Conservation (phyloP, 495 filamentous ascomycete species). For the Podospora tetraspora region DNA sequence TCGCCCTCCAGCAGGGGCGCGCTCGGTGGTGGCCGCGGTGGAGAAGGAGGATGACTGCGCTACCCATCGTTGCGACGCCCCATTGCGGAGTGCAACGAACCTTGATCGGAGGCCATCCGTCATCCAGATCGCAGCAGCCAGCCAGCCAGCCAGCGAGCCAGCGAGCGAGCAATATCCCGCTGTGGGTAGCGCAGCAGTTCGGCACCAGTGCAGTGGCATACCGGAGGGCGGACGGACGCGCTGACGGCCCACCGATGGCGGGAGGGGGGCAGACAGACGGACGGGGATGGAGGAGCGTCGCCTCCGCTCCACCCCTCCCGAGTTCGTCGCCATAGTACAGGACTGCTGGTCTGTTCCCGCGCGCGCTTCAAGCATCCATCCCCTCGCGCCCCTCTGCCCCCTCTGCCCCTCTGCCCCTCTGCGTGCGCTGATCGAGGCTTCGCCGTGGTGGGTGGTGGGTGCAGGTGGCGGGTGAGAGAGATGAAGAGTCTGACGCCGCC, state of each 20-base stretch:
- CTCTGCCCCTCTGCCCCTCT: neutral
- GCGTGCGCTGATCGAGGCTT: neutral
- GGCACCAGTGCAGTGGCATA: conserved; percentile 7
- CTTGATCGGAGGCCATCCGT: neutral
- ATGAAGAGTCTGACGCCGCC: conserved; percentile 20
- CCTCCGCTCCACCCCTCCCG: conserved; percentile 11
- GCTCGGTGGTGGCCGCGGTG: conserved; percentile 25
- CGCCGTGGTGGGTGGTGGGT: neutral
- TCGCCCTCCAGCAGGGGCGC: conserved; percentile 27
- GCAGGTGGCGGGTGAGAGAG: neutral
- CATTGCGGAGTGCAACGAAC: conserved; percentile 6
- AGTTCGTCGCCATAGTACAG: neutral
- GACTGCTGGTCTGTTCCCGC: conserved; percentile 2
- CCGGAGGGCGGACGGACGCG: neutral
- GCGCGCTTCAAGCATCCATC: conserved; percentile 4
- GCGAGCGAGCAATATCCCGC: conserved; percentile 1
- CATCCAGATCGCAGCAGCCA: conserved; percentile 10
- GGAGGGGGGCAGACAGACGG: neutral
- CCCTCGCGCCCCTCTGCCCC: neutral
- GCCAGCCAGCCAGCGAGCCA: conserved; percentile 9
- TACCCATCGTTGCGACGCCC: conserved; percentile 19
- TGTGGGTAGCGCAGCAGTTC: conserved; percentile 2
- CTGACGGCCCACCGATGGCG: neutral
- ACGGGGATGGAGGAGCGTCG: conserved; percentile 7
- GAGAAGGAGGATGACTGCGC: conserved; percentile 22